Percentiles rank a stretch among this genome's conserved stretches.
Evolutionary conservation across 2,329 filamentous ascomycete genomes (phyloP).

Genomic region (Chalara sp.): DNA sequence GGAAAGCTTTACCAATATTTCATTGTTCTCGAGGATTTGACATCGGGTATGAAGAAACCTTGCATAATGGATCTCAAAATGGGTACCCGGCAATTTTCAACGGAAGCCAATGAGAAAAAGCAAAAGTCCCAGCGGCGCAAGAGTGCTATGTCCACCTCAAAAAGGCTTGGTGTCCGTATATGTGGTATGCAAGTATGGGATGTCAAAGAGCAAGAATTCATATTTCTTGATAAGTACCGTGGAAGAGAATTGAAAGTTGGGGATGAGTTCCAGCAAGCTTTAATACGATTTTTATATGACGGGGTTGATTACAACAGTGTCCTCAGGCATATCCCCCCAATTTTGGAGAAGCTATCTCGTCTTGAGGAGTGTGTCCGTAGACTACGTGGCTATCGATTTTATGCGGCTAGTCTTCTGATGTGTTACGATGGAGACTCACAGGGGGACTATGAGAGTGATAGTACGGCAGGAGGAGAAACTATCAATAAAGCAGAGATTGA

Average conservation of each 20-base stretch:
- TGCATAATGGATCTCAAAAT: constrained; percentile 98
- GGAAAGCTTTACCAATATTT: constrained; percentile 81
- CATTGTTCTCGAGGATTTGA: constrained; percentile 86
- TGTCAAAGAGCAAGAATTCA: constrained; percentile 69
- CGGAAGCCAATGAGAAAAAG: constrained; percentile 88
- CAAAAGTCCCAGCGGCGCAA: constrained; percentile 88
- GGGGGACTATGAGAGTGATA: constrained; percentile 39
- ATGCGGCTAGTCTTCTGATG: constrained; percentile 90
- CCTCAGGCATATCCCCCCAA: constrained; percentile 77
- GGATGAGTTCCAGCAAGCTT: constrained; percentile 77
- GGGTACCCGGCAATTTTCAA: constrained; percentile 94
- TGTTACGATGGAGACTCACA: constrained; percentile 84
- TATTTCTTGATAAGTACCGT: constrained; percentile 99
- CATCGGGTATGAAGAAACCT: constrained; percentile 90
- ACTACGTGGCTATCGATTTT: constrained; percentile 84
- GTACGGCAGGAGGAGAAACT: constrained; percentile 18
- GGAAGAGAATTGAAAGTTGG: constrained; percentile 84
- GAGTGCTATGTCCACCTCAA: constrained; percentile 86
- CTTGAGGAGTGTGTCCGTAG: constrained; percentile 77
- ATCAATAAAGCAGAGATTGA: constrained; percentile 50
- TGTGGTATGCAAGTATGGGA: constrained; percentile 98
- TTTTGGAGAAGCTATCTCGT: constrained; percentile 75
- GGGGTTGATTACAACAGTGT: constrained; percentile 76
- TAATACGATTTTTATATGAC: constrained; percentile 87
- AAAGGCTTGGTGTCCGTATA: constrained; percentile 83